A percentile compares a stretch with the other conserved stretches of the same genome.
Conservation (phyloP, 352 stramenopile genomes). For the Phytophthora boehmeriae region DNA sequence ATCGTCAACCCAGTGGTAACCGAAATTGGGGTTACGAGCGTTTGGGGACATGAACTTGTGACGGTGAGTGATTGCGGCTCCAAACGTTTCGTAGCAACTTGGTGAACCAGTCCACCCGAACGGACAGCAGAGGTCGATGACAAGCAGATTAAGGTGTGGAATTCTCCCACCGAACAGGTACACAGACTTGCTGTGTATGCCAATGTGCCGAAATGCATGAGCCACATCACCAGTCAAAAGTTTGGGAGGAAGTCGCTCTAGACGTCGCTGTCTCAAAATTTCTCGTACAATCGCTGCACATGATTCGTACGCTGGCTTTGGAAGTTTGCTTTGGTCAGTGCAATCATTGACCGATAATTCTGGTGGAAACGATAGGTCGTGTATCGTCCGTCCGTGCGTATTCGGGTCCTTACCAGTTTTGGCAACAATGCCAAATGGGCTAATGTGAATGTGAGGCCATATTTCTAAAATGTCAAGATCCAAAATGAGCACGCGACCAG, state of each 20-base stretch:
- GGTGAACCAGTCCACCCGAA: neutral
- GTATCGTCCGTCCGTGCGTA: no score
- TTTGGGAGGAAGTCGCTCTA: no score
- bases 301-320: no score
- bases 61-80: neutral
- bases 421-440: conserved; percentile 18
- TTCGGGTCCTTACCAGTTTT: conserved; percentile 1
- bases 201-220: neutral
- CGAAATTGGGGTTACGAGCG: neutral
- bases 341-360: no score
- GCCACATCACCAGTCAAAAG: no score
- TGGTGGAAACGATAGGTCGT: no score
- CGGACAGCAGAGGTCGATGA: neutral
- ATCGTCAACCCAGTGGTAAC: conserved; percentile 14
- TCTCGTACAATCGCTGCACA: no score
- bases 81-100: neutral
- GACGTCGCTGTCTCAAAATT: no score
- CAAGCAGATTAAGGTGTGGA: neutral
- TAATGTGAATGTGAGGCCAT: conserved; percentile 4
- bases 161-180: neutral
- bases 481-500: conserved; percentile 1
- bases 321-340: no score
- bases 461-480: conserved; percentile 4
- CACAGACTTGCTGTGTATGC: neutral
- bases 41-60: neutral